These are phyloP conservation scores for Auxenochlorella pyrenoidosa DNA, from an alignment of 139 green algal genomes.

Conservation along the genomic window DNA sequence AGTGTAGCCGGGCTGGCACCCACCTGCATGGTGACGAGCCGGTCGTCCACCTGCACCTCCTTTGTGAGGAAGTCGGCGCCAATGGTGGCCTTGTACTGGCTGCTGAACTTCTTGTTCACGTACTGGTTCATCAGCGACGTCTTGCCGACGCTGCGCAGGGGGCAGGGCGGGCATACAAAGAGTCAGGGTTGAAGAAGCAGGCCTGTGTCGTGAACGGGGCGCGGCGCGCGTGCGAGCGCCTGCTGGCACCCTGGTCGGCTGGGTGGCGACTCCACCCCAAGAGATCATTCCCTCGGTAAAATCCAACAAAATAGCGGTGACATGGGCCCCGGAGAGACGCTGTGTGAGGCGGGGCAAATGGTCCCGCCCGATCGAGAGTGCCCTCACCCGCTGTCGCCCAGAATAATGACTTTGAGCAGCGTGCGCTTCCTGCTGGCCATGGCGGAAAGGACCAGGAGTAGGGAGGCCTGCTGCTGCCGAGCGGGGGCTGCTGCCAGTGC, in stretches of 20 bases:
- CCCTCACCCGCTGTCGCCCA: slow-evolving; percentile 95
- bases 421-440: slow-evolving; percentile 64
- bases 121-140: slow-evolving; percentile 99
- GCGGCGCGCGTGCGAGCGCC: not conserved
- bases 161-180: not conserved
- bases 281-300: not conserved
- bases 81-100: slow-evolving; percentile 99
- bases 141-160: slow-evolving; percentile 89
- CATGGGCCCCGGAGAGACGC: not conserved
- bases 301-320: too few relatives aligned
- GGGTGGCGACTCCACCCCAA: not conserved
- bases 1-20: not conserved
- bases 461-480: too few relatives aligned
- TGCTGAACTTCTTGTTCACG: slow-evolving; percentile 99
- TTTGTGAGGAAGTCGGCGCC: slow-evolving; percentile 99
- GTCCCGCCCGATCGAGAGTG: too few relatives aligned
- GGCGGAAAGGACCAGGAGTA: not conserved
- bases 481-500: too few relatives aligned
- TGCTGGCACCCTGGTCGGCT: not conserved
- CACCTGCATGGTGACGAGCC: slow-evolving; percentile 97
- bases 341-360: not conserved
- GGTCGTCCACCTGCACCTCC: slow-evolving; percentile 97
- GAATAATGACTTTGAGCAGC: slow-evolving; percentile 98
- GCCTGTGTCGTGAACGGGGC: not conserved
- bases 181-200: not conserved